These are phyloP conservation scores for Microdochium bolleyi DNA, from an alignment of 2,329 filamentous ascomycete genomes.

Conservation along the genomic window DNA sequence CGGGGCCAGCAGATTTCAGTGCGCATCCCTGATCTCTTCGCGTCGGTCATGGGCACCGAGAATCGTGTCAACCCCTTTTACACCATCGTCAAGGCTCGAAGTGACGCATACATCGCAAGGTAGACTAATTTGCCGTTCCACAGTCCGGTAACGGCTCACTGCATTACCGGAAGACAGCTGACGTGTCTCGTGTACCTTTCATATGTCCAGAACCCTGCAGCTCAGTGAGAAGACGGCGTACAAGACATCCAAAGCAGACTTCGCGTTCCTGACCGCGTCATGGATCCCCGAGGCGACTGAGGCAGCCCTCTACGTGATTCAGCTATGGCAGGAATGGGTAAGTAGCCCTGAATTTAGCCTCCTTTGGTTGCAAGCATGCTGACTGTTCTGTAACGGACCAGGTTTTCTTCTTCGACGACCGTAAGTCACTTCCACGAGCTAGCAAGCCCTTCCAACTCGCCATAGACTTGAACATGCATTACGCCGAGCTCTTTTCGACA, in stretches of 20 bases:
- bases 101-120: not conserved
- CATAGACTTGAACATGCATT: not conserved
- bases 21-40: not conserved
- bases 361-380: not conserved
- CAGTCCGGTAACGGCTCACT: too few relatives aligned
- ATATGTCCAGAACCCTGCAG: not conserved
- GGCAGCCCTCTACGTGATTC: not conserved
- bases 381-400: not conserved
- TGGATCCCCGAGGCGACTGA: not conserved
- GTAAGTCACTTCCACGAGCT: not conserved
- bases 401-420: not conserved
- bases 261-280: not conserved
- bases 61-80: not conserved
- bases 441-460: not conserved
- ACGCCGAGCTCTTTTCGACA: not conserved
- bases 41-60: not conserved
- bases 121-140: too few relatives aligned
- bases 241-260: not conserved
- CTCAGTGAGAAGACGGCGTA: not conserved
- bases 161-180: too few relatives aligned
- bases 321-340: not conserved
- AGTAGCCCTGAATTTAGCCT: not conserved
- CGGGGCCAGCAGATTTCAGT: not conserved
- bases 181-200: not conserved
- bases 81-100: not conserved